Base-by-base conservation (phyloP, 345 rosid genomes). In the Dimocarpus longan region DNA sequence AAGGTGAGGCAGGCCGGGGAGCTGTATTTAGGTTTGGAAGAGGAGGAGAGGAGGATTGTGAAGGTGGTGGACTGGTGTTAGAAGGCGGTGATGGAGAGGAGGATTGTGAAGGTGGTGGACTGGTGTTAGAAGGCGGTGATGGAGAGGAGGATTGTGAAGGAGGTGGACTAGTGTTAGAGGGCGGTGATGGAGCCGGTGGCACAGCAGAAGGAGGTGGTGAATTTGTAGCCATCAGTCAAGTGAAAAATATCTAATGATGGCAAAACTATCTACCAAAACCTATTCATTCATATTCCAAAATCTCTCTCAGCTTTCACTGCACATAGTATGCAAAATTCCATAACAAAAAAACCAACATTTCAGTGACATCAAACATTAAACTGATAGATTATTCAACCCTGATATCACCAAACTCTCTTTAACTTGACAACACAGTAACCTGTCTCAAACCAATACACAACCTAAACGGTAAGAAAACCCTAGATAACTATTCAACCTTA, bases 201-300 rank as follows among this genome's bases (percentile, higher is more conserved):
- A 76, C 85, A 60, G 83, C 85, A 64, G 85, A n/a, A 66, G 93
- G 89, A 43, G 94, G 52, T 54, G 91, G 92, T 32, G 86, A 80
- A 6, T 86, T 74, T 65, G 92, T 75, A 52, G 98, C 88, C 98
- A 95, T 95, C 85, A 78, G 62, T 77, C 70, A 56, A 81, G 24
- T 26, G 48, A 78, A 62, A 40, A 68, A 79, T 62, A 73, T 43
- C 50, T 1, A 72, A 39, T 22, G 40, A 76, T 68, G 43, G 48
- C 43, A 37, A 37, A 28, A 66, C 71, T 3, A 75, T 13, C 72
- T 26, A 74, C 10, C 42, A 75, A 76, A 63, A 10, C 4, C 8
- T 46, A 46, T 46, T 4, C 52, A 82, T 68, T 75, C 73, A 76
- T 43, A 75, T 75, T 66, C 71, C 73, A 81, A 54, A 80, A 71